These are phyloP conservation scores for Diatrype stigma DNA, from an alignment of 2,329 filamentous ascomycete species.

Conservation along the genomic window DNA sequence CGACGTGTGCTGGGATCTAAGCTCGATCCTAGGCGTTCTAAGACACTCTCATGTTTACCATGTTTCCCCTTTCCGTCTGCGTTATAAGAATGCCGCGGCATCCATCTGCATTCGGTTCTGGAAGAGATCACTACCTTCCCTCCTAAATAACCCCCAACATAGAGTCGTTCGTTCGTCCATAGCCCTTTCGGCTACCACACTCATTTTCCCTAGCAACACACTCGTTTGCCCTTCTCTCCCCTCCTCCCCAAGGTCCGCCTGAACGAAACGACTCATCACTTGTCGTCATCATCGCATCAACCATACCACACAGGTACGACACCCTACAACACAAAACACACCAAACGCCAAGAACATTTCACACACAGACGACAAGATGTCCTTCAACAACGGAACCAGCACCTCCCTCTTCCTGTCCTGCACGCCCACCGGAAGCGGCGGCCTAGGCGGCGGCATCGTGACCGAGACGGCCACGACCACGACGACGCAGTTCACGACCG, in stretches of 20 bases:
- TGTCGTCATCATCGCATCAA: conserved; percentile 2
- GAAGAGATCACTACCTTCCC: conserved; percentile 12
- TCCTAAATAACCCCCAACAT: conserved; percentile 10
- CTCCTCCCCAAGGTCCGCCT: no score
- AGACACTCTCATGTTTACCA: conserved; percentile 14
- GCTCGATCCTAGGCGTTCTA: background rate
- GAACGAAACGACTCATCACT: no score
- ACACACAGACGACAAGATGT: conserved; percentile 16
- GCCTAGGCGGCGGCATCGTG: no score
- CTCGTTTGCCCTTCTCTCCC: conserved; percentile 2
- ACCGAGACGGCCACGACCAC: conserved; percentile 19
- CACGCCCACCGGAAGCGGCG: conserved; percentile 16
- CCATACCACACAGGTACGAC: background rate
- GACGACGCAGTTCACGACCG: conserved; percentile 30
- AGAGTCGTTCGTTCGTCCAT: conserved; percentile 24
- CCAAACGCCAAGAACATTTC: conserved; percentile 1
- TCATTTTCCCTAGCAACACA: conserved; percentile 15
- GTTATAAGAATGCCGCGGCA: conserved; percentile 22
- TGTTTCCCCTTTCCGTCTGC: conserved; percentile 21
- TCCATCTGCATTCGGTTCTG: conserved; percentile 4
- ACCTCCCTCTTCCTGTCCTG: conserved; percentile 28
- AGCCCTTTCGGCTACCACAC: conserved; percentile 20
- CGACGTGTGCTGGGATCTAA: background rate
- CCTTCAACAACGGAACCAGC: conserved; percentile 23
- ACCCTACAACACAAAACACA: background rate